These are phyloP conservation scores for Colletotrichum sp. DNA, from an alignment of 2,329 filamentous ascomycete species.

Conservation along the genomic window DNA sequence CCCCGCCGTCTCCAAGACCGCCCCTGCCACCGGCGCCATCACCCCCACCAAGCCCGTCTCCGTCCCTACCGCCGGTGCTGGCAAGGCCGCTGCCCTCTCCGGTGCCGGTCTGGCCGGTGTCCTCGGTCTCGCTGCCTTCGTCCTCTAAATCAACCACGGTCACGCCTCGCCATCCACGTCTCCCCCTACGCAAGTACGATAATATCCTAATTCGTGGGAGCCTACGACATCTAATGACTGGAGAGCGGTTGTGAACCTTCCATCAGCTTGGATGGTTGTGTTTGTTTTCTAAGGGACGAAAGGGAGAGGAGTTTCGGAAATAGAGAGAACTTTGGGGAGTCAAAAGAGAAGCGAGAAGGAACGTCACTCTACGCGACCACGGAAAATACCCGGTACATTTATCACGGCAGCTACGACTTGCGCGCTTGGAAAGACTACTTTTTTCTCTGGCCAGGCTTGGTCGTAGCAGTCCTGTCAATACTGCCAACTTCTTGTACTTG, in stretches of 20 bases:
- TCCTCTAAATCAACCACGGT: constrained; percentile 57
- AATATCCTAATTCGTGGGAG: constrained; percentile 44
- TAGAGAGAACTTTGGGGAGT: constrained; percentile 33
- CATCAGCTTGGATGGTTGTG: constrained; percentile 30
- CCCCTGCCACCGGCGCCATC: constrained; percentile 32
- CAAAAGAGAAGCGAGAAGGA: constrained; percentile 28
- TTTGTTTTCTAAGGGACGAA: constrained; percentile 23
- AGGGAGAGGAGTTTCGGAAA: constrained; percentile 15
- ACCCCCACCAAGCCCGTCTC: constrained; percentile 33
- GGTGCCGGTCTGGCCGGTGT: constrained; percentile 66
- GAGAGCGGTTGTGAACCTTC: constrained; percentile 36
- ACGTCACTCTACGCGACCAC: constrained; percentile 31
- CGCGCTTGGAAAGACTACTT: constrained; percentile 34
- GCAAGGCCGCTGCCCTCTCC: constrained; percentile 60
- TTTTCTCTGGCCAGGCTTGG: constrained; percentile 27
- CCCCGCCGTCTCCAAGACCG: constrained; percentile 31
- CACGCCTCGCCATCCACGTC: constrained; percentile 38
- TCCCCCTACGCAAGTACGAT: constrained; percentile 45
- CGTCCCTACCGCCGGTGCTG: constrained; percentile 59
- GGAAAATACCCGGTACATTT: constrained; percentile 29
- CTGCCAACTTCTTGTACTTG: constrained; percentile 45
- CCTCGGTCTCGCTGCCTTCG: constrained; percentile 62
- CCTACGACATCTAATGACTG: constrained; percentile 42
- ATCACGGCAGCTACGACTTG: constrained; percentile 35
- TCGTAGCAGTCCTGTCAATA: constrained; percentile 36